Conservation (phyloP, 495 filamentous ascomycete species). For the Penicillium odoratum region DNA sequence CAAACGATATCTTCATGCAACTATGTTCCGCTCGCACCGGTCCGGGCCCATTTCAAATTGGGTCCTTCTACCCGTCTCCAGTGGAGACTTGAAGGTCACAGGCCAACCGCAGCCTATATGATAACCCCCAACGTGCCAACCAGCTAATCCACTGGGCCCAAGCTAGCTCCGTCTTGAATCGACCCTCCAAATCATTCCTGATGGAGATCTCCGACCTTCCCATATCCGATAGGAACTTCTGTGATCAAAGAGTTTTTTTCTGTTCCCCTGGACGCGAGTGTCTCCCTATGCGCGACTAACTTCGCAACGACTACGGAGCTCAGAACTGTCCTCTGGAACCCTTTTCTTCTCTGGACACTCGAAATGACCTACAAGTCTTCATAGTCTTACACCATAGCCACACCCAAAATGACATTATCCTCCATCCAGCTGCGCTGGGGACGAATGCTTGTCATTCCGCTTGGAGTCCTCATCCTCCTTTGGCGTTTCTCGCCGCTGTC, state of each 20-base stretch:
- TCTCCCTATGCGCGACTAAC: neutral
- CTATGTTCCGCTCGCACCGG: neutral
- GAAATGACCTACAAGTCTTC: neutral
- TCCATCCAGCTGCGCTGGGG: neutral
- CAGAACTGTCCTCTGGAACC: neutral
- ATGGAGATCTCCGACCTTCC: neutral
- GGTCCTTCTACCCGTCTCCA: neutral
- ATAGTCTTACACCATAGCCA: neutral
- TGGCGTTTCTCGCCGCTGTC: neutral
- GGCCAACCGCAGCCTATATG: neutral
- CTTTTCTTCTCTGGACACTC: neutral
- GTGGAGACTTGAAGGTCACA: neutral
- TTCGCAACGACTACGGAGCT: neutral
- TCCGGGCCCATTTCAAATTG: neutral
- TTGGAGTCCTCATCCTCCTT: neutral
- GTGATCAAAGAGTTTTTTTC: neutral
- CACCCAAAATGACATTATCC: neutral
- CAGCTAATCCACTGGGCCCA: neutral
- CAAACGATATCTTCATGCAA: neutral
- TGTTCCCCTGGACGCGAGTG: neutral
- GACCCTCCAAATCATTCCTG: neutral
- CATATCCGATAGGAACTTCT: neutral
- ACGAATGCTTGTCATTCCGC: neutral
- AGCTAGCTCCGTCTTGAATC: neutral
- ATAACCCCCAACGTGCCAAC: neutral